Evolutionary conservation across 805 yeast species (phyloP).

Genomic region (Isabelozyma rhagii): DNA sequence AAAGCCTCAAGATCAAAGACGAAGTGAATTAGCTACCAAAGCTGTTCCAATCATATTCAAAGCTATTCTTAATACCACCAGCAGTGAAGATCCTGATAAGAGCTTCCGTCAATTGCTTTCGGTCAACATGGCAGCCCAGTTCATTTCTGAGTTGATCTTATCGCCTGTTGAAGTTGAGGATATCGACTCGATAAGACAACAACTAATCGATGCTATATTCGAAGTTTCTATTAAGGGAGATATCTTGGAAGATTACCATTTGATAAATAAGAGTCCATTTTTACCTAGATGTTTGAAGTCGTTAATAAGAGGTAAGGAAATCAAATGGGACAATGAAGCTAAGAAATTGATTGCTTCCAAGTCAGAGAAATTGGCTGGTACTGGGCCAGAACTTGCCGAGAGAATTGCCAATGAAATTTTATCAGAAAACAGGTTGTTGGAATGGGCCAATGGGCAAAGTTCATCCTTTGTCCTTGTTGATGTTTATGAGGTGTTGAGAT

Average conservation of each 20-base stretch:
- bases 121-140: slow-evolving; percentile 83
- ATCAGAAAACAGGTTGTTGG: slow-evolving; percentile 42
- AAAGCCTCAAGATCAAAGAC: slow-evolving; percentile 77
- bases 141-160: slow-evolving; percentile 69
- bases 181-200: slow-evolving; percentile 36
- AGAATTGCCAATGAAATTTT: slow-evolving; percentile 52
- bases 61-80: slow-evolving; percentile 36
- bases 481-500: slow-evolving; percentile 62
- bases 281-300: slow-evolving; percentile 71
- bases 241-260: slow-evolving; percentile 61
- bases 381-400: slow-evolving; percentile 59
- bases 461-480: slow-evolving; percentile 84
- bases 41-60: slow-evolving; percentile 67
- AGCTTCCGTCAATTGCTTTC: slow-evolving; percentile 48
- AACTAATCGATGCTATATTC: slow-evolving; percentile 54
- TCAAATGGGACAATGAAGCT: slow-evolving; percentile 54
- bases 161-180: slow-evolving; percentile 31
- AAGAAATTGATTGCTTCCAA: slow-evolving; percentile 47
- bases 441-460: slow-evolving; percentile 63
- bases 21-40: slow-evolving; percentile 60
- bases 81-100: slow-evolving; percentile 30
- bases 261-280: slow-evolving; percentile 64
- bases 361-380: slow-evolving; percentile 41
- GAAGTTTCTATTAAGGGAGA: slow-evolving; percentile 62
- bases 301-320: slow-evolving; percentile 81